Evolutionary conservation across 2,329 filamentous ascomycete species (phyloP).

Genomic region (Paraphoma sp.): DNA sequence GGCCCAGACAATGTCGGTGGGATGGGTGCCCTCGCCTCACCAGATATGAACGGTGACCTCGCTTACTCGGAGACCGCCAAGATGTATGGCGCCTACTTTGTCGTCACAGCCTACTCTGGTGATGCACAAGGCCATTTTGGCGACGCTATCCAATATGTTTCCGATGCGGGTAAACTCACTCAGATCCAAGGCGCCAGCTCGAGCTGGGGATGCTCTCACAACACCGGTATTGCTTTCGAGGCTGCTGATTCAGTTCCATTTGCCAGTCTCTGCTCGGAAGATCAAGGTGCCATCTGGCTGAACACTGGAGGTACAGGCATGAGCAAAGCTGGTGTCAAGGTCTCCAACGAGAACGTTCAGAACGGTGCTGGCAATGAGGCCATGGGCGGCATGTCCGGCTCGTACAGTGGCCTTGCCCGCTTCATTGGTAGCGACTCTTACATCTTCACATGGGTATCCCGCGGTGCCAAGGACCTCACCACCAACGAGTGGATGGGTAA

Average conservation of each 20-base stretch:
- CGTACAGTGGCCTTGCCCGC: conserved; percentile 63
- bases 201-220: conserved; percentile 68
- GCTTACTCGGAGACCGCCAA: conserved; percentile 64
- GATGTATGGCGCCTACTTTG: conserved; percentile 68
- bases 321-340: conserved; percentile 66
- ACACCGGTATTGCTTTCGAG: conserved; percentile 69
- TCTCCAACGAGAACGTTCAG: conserved; percentile 68
- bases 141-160: conserved; percentile 62
- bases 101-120: conserved; percentile 65
- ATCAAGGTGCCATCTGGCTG: conserved; percentile 69
- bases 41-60: conserved; percentile 68
- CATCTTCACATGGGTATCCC: conserved; percentile 69
- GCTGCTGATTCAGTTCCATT: conserved; percentile 65
- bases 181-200: conserved; percentile 61
- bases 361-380: conserved; percentile 66
- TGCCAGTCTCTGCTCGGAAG: conserved; percentile 66
- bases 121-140: conserved; percentile 64
- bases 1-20: conserved; percentile 60
- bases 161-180: conserved; percentile 57
- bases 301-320: conserved; percentile 67
- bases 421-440: conserved; percentile 61
- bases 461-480: conserved; percentile 63
- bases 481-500: conserved; percentile 65
- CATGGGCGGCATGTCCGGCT: conserved; percentile 69
- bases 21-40: conserved; percentile 57